Percentiles rank a stretch among this genome's conserved stretches.
Evolutionary conservation across 306 rosid genomes (phyloP).

Genomic region (Prunus salicina): DNA sequence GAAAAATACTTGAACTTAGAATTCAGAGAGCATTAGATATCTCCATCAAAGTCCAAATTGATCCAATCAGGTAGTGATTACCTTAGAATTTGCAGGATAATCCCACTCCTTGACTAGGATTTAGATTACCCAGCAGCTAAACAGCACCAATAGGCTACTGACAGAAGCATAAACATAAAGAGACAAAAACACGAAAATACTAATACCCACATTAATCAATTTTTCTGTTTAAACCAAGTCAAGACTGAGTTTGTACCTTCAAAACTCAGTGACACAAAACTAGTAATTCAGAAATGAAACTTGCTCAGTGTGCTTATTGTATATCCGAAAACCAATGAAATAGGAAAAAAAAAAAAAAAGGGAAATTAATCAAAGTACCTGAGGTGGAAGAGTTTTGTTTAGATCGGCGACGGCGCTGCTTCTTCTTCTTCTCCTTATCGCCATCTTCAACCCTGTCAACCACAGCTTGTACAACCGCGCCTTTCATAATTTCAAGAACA

Average conservation of each 20-base stretch:
- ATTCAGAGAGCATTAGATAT: background rate
- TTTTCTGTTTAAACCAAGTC: background rate
- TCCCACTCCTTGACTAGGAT: background rate
- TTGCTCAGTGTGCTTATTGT: background rate
- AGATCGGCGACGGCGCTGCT: conserved; percentile 72
- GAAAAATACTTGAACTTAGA: background rate
- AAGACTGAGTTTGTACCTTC: background rate
- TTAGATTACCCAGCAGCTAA: background rate
- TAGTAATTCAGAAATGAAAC: background rate
- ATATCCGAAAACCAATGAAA: no score
- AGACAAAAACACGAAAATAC: background rate
- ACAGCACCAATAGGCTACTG: background rate
- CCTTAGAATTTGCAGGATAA: background rate
- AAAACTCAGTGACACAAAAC: background rate
- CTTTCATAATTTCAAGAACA: conserved; percentile 34
- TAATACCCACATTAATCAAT: background rate
- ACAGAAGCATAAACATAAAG: background rate
- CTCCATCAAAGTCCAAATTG: background rate
- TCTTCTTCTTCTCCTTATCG: conserved; percentile 89
- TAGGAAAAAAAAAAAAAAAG: no score
- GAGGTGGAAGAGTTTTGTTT: conserved; percentile 42
- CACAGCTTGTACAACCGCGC: conserved; percentile 42
- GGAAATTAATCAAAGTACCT: conserved; percentile 27
- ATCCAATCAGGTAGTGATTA: conserved; percentile 7
- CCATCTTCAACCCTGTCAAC: conserved; percentile 54